A percentile compares a stretch with the other conserved stretches of the same genome.
These are phyloP conservation scores for Isatis lusitanica DNA, from an alignment of 441 rosid genomes.

Conservation along the genomic window DNA sequence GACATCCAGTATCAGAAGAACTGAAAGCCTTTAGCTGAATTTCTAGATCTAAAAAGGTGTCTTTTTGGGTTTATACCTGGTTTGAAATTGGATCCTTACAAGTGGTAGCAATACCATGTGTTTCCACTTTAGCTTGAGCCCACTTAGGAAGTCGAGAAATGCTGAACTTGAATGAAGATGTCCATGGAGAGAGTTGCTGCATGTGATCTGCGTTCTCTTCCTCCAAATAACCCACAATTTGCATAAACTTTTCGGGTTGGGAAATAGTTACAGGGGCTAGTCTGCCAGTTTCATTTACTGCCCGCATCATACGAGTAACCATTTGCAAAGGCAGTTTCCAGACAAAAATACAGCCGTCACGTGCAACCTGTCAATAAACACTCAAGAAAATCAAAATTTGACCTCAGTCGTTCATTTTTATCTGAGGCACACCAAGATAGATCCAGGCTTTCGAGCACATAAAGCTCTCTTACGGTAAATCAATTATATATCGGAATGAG, in stretches of 20 bases:
- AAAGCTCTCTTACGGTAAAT: neutral
- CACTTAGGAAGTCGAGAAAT: slow-evolving; percentile 84
- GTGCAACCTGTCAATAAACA: slow-evolving; percentile 58
- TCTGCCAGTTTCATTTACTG: slow-evolving; percentile 47
- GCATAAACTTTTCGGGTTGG: slow-evolving; percentile 44
- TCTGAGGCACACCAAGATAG: slow-evolving; percentile 17
- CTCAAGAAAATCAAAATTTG: slow-evolving; percentile 4
- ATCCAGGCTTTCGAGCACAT: neutral
- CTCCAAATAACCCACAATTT: slow-evolving; percentile 39
- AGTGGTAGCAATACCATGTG: slow-evolving; percentile 31
- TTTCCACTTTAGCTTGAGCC: slow-evolving; percentile 74
- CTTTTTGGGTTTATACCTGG: slow-evolving; percentile 49
- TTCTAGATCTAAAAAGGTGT: slow-evolving; percentile 1
- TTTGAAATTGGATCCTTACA: slow-evolving; percentile 44
- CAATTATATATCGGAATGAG: slow-evolving; percentile 1
- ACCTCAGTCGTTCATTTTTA: neutral
- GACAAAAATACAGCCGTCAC: slow-evolving; percentile 78
- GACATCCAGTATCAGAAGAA: slow-evolving; percentile 14
- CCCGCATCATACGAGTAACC: slow-evolving; percentile 57
- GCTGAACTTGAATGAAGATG: slow-evolving; percentile 69
- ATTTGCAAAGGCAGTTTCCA: slow-evolving; percentile 70
- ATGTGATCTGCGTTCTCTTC: slow-evolving; percentile 32
- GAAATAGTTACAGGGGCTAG: slow-evolving; percentile 46
- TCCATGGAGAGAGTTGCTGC: slow-evolving; percentile 43
- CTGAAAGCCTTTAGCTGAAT: neutral